Evolutionary conservation across 2,329 filamentous ascomycete species (phyloP), one percentile per base, ranked within the genome.

Genomic region (Cercospora zeae-maydis): DNA sequence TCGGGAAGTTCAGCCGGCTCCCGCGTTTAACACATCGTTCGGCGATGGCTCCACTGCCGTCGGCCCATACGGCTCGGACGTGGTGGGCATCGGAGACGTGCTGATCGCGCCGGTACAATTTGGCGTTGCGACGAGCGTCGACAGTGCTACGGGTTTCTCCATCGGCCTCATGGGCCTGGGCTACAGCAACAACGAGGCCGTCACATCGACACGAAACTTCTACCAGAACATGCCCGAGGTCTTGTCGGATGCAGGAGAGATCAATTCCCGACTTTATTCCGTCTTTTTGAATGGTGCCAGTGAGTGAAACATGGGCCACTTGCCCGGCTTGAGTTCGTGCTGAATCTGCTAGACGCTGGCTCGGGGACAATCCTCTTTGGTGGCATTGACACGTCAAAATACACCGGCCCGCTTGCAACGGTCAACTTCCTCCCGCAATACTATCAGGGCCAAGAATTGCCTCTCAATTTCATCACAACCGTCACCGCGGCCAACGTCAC

Each of bases 281-380:
- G 58, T 76, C 21, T 75, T 66, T 60, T 63, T 76, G 54, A 75
- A 75, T 56, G 69, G 71, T 21, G 62, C 69, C 11, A 63, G 59
- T 62, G 54, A 49, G 39, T 55, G 11, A 24, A 36, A 6, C n/a
- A n/a, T n/a, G n/a, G 14, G 8, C 3, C 5, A 33, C 13, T 2
- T 8, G 9, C 16, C 3, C 31, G 11, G 8, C 14, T n/a, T 3
- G 14, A 8, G 30, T 16, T 13, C 8, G 34, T 53, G 33, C 11
- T 59, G 33, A 57, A 42, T 19, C 3, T 34, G 16, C 1, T 27
- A 58, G 63, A 63, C 33, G 65, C 55, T 56, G 61, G 63, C 49
- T 67, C 70, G 8, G 74, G 74, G 21, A 70, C 68, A 13, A 72
- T 76, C 42, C 68, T 76, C 19, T 75, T 76, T 54, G 74, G 74